Evolutionary conservation across 2,329 filamentous ascomycete genomes (phyloP), one percentile per base, ranked within the genome.

Genomic region (Zarea fungicola): DNA sequence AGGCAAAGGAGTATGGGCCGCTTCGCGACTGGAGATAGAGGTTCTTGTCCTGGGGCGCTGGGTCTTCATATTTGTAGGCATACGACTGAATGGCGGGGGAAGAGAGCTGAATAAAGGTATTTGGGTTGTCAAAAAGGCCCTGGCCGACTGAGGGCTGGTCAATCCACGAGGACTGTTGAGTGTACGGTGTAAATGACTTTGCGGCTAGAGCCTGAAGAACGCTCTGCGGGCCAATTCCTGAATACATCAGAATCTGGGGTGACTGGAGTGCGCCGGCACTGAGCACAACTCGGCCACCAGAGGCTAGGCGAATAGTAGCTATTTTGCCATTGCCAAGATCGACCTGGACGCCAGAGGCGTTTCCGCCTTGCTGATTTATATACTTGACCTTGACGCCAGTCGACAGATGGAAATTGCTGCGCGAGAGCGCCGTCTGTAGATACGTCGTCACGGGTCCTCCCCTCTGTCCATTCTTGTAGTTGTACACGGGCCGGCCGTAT

Each of bases 101-200:
- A 2, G 65, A 65, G 2, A 78, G 63, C 54, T 74, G 70, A 58
- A 78, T 74, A 52, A 74, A 76, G 2, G 75, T 78, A 52, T 78
- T 78, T 5, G 77, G 75, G 55, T 79, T 80, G 56, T 78, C 76
- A 53, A 77, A 80, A 23, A 79, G 69, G 28, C 71, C 70, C 13
- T 68, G 62, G 36, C 76, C 76, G 4, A 80, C 69, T 5, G 67
- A 64, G 0, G 66, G 66, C 56, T 74, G 75, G 57, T 73, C 69
- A 50, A 80, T 68, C 75, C 75, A 78, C 3, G 50, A 52, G 19
- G 55, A 57, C 0, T 68, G 62, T 7, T 63, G 60, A 3, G 56
- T 56, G 41, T 58, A 57, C 2, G 60, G 50, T 0, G 60, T 53
- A 8, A 58, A 42, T 3, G 37, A 42, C 22, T 39, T 48, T 1